phyloP scores from a whole-genome alignment of 2,329 filamentous ascomycete species.

The Verticillium zaregamsianum region DNA sequence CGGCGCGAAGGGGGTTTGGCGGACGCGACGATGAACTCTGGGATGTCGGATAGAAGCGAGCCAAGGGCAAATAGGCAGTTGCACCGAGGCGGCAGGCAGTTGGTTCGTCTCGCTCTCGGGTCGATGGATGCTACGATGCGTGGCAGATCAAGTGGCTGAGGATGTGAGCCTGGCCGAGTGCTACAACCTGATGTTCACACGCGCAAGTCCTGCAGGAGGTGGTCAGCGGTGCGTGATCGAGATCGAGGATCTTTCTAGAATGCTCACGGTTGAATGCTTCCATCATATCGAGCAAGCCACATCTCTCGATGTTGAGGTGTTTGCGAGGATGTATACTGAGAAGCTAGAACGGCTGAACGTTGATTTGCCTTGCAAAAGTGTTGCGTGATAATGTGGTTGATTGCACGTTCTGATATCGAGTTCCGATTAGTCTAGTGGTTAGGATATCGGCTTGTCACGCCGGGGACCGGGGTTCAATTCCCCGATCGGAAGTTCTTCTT shows the following conservation, averaged over 20 bases:
- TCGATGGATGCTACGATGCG: not conserved
- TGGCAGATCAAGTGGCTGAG: not conserved
- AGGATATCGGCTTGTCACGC: slow-evolving; percentile 2
- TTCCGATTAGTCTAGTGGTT: slow-evolving; percentile 2
- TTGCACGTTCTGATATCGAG: rapidly evolving
- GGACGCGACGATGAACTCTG: not conserved
- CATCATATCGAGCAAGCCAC: not conserved
- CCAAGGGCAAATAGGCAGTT: not conserved
- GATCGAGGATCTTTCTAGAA: not conserved
- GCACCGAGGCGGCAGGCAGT: not conserved
- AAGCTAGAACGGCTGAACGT: too few relatives aligned
- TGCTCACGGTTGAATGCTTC: not conserved
- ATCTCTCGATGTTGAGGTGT: not conserved
- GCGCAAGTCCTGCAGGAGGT: not conserved
- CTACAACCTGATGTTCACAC: not conserved
- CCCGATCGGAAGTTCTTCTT: not conserved
- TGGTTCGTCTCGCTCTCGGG: not conserved
- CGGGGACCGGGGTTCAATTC: slow-evolving; percentile 1
- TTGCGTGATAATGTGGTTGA: not conserved
- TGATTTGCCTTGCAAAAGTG: too few relatives aligned
- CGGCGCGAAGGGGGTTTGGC: not conserved
- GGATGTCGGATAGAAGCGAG: not conserved
- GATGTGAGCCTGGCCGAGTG: not conserved
- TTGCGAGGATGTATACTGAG: too few relatives aligned
- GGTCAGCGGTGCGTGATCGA: not conserved